Percentiles rank a stretch among this genome's conserved stretches.
phyloP scores from a whole-genome alignment of 768 basidiomycete species.

The Calvatia gigantea region DNA sequence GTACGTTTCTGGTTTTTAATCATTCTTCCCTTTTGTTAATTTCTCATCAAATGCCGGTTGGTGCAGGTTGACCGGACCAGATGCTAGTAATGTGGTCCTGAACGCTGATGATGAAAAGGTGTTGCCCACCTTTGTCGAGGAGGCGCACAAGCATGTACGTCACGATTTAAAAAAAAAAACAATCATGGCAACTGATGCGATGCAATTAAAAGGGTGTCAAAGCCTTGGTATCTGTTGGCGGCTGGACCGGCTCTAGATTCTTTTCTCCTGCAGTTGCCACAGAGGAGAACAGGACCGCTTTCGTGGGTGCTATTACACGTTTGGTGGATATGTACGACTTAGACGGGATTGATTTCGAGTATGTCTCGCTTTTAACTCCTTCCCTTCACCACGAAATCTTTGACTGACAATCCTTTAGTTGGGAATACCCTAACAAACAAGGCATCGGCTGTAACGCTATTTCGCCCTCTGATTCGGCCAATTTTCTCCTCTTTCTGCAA shows the following conservation, averaged over 20 bases:
- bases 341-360: slow-evolving; percentile 57
- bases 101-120: slow-evolving; percentile 35
- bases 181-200: background rate
- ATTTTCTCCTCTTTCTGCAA: slow-evolving; percentile 75
- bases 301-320: slow-evolving; percentile 47
- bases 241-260: slow-evolving; percentile 59
- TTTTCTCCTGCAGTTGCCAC: slow-evolving; percentile 60
- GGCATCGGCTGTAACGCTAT: slow-evolving; percentile 68
- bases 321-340: slow-evolving; percentile 46
- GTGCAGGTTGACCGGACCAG: slow-evolving; percentile 26
- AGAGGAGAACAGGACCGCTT: slow-evolving; percentile 48
- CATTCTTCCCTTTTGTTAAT: background rate
- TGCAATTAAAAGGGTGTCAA: slow-evolving; percentile 40
- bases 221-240: slow-evolving; percentile 61
- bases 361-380: slow-evolving; percentile 10
- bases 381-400: background rate
- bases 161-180: background rate
- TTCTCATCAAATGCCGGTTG: background rate
- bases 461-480: slow-evolving; percentile 56
- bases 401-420: slow-evolving; percentile 31
- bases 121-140: slow-evolving; percentile 50
- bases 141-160: slow-evolving; percentile 37
- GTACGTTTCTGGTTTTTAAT: slow-evolving; percentile 25
- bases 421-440: slow-evolving; percentile 75
- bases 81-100: slow-evolving; percentile 25